Base-by-base conservation (phyloP, 2,329 filamentous ascomycete genomes). In the Colletotrichum cereale region DNA sequence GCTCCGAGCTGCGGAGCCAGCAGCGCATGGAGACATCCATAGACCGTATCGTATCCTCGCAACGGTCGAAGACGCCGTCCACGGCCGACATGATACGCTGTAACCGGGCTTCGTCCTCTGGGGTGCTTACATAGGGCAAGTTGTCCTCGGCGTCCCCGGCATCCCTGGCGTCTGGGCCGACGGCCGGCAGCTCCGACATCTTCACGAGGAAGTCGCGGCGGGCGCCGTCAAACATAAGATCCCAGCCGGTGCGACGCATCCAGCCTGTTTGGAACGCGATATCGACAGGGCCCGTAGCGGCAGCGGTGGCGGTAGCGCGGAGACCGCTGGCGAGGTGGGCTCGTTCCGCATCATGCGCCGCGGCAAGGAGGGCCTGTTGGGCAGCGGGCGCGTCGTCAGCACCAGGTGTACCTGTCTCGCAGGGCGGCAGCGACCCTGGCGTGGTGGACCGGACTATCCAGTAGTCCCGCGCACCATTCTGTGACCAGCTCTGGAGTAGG, bases 321-420 rank as follows among this genome's bases (percentile, higher is more conserved):
- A 29, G 31, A 62, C 47, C 2, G 44, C 44, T 42, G 6, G 60
- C 47, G 3, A 62, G 31, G 44, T 62, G 12, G 21, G 21, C 24
- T 62, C 47, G 47, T 40, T 62, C 60, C 0, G 47, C 47, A 31
- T 52, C 11, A 31, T 62, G 47, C 47, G 44, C 60, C 6, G 60
- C 60, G 10, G 60, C 60, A 10, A 62, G 60, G 47, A 62, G 47
- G n/a, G 60, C 44, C 47, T 62, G 11, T n/a, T 62, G n/a, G 47
- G 60, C 60, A 29, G 60, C 47, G 16, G 47, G 18, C 16, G 47
- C 60, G 21, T 52, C 21, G 60, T 40, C 29, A 26, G 34, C 60
- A 50, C 5, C 44, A 21, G 11, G 42, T 10, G 44, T 40, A 26
- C 31, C 44, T 26, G 7, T 62, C 21, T 52, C 31, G 34, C 29